phyloP scores from a whole-genome alignment of 257 asterid genomes.

The Solanum chaucha region DNA sequence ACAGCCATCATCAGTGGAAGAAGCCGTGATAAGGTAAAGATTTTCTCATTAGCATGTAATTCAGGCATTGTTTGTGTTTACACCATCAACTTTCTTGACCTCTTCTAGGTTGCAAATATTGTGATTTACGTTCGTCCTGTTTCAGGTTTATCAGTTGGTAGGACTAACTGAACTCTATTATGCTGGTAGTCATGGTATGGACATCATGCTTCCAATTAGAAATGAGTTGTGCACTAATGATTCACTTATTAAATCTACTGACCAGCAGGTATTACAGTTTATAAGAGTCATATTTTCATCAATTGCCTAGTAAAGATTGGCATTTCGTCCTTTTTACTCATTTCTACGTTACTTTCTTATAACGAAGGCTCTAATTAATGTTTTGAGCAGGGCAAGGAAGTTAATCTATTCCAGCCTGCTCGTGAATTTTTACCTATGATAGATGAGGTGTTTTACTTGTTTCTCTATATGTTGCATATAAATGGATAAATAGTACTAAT shows the following conservation, averaged over 20 bases:
- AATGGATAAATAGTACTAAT: not conserved
- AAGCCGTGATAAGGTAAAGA: conserved; percentile 15
- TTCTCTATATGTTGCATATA: not conserved
- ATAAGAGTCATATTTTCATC: not conserved
- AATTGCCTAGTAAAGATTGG: not conserved
- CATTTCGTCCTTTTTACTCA: not conserved
- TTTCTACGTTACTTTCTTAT: not conserved
- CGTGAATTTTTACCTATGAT: conserved; percentile 60
- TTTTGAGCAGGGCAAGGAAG: conserved; percentile 47
- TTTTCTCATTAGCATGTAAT: not conserved
- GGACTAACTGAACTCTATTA: conserved; percentile 12
- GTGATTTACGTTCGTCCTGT: not conserved
- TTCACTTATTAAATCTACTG: conserved; percentile 1
- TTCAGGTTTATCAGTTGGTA: conserved; percentile 16
- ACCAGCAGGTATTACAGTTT: conserved; percentile 2
- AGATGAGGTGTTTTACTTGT: conserved; percentile 33
- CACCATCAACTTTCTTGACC: too few relatives aligned
- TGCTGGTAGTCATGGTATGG: conserved; percentile 24
- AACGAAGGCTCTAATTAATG: not conserved
- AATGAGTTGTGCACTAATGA: not conserved
- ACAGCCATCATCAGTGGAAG: conserved; percentile 18
- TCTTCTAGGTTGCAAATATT: too few relatives aligned
- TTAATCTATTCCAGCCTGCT: conserved; percentile 62
- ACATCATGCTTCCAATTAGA: conserved; percentile 7
- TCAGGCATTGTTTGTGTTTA: not conserved